A percentile compares a stretch with the other conserved stretches of the same genome.
Conservation (phyloP, 2,329 filamentous ascomycete genomes). For the Xylaria sp. region DNA sequence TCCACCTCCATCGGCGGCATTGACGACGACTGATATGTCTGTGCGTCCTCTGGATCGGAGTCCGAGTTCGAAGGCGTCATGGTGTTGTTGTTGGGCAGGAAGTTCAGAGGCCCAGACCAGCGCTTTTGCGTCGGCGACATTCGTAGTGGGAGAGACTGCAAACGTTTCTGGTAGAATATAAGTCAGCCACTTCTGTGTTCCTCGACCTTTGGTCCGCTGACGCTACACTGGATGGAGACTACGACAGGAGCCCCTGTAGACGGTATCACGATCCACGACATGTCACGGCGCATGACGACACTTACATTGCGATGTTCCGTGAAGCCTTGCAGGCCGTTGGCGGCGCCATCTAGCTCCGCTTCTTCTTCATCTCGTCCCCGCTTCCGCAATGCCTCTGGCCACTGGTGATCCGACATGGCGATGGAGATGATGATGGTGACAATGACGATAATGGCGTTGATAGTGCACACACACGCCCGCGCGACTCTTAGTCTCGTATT, state of each 20-base stretch:
- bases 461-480: background rate
- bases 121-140: conserved; percentile 57
- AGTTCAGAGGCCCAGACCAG: conserved; percentile 48
- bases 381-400: conserved; percentile 44
- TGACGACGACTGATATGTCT: conserved; percentile 42
- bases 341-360: conserved; percentile 30
- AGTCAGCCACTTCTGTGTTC: conserved; percentile 8
- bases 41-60: conserved; percentile 54
- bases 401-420: conserved; percentile 35
- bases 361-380: conserved; percentile 48
- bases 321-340: conserved; percentile 45
- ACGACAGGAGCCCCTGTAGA: background rate
- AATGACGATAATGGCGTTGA: background rate
- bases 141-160: conserved; percentile 64
- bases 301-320: conserved; percentile 52
- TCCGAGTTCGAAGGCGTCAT: conserved; percentile 57
- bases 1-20: conserved; percentile 51
- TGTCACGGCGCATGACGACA: conserved; percentile 21
- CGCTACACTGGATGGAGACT: background rate
- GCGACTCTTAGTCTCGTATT: background rate
- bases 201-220: background rate
- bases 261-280: conserved; percentile 10
- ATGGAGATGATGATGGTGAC: background rate
- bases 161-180: conserved; percentile 59
- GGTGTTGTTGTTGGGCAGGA: conserved; percentile 45